Evolutionary conservation across 768 basidiomycete genomes (phyloP).

Genomic region (Pulveroboletus frians): DNA sequence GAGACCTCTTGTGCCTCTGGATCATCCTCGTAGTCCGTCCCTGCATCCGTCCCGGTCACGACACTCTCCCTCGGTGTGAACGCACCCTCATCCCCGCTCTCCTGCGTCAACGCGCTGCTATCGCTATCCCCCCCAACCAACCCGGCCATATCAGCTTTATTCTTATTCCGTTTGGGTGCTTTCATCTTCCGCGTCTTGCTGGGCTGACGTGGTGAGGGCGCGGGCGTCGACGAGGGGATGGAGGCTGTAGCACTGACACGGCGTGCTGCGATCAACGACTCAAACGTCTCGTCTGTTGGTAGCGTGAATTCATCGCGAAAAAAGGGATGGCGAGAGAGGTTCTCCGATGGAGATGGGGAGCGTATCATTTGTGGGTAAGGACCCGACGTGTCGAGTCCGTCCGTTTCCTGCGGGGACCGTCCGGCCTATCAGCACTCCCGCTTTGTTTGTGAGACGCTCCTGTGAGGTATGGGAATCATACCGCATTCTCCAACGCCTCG

Average conservation of each 20-base stretch:
- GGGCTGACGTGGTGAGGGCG: slow-evolving; percentile 45
- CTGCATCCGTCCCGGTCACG: slow-evolving; percentile 65
- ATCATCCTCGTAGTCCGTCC: slow-evolving; percentile 71
- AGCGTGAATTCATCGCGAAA: slow-evolving; percentile 66
- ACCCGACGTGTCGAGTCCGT: slow-evolving; percentile 42
- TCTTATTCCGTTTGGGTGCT: slow-evolving; percentile 43
- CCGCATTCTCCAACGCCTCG: slow-evolving; percentile 67
- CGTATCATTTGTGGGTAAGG: slow-evolving; percentile 46
- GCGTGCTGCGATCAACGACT: slow-evolving; percentile 54
- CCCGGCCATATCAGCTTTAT: slow-evolving; percentile 57
- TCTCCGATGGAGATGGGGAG: slow-evolving; percentile 66
- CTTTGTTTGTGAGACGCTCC: no score
- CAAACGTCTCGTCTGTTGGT: slow-evolving; percentile 56
- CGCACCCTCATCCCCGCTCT: slow-evolving; percentile 68
- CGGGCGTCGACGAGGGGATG: slow-evolving; percentile 46
- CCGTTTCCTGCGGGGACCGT: slow-evolving; percentile 34
- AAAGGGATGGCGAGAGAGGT: slow-evolving; percentile 63
- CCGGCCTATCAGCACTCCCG: neutral
- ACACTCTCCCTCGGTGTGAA: slow-evolving; percentile 63
- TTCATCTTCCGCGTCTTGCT: slow-evolving; percentile 36
- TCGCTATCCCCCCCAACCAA: slow-evolving; percentile 81
- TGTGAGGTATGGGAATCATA: slow-evolving; percentile 2
- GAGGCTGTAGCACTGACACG: slow-evolving; percentile 64
- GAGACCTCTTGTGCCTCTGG: slow-evolving; percentile 58
- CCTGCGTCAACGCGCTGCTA: slow-evolving; percentile 77